These are phyloP conservation scores for Pyracantha coccinea DNA, from an alignment of 331 rosid species.

Conservation along the genomic window DNA sequence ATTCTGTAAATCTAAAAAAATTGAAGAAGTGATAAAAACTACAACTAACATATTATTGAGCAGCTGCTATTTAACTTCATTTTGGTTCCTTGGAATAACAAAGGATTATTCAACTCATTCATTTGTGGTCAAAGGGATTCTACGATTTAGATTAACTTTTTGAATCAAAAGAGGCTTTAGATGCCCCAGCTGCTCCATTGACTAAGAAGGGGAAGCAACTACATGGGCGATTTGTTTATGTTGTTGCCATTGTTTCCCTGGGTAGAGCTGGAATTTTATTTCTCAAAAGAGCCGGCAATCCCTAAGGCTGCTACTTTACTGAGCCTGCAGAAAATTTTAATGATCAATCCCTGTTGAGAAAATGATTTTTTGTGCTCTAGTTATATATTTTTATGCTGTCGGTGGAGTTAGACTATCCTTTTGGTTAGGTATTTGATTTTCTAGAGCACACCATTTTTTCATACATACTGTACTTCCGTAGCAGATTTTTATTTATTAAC, in stretches of 20 bases:
- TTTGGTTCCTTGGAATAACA: not conserved
- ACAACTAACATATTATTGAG: not conserved
- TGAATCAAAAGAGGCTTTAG: not conserved
- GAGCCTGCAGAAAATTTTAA: not conserved
- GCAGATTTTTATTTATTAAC: constrained; percentile 1
- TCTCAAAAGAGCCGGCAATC: not conserved
- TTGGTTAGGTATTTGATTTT: not conserved
- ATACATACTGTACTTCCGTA: not conserved
- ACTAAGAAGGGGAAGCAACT: not conserved
- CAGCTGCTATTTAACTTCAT: not conserved
- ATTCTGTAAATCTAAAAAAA: not conserved
- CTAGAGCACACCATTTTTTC: not conserved
- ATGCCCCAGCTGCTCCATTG: not conserved
- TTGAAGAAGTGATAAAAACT: not conserved
- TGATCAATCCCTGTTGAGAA: not conserved
- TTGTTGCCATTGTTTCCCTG: not conserved
- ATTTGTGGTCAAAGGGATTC: not conserved
- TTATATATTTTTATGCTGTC: not conserved
- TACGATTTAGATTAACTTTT: not conserved
- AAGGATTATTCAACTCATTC: not conserved
- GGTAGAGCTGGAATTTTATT: not conserved
- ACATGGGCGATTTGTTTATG: not conserved
- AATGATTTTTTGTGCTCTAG: not conserved
- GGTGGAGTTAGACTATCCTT: not conserved
- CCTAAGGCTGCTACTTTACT: not conserved